phyloP scores from a whole-genome alignment of 2,329 filamentous ascomycete genomes.

The Phialemoniopsis sp. region DNA sequence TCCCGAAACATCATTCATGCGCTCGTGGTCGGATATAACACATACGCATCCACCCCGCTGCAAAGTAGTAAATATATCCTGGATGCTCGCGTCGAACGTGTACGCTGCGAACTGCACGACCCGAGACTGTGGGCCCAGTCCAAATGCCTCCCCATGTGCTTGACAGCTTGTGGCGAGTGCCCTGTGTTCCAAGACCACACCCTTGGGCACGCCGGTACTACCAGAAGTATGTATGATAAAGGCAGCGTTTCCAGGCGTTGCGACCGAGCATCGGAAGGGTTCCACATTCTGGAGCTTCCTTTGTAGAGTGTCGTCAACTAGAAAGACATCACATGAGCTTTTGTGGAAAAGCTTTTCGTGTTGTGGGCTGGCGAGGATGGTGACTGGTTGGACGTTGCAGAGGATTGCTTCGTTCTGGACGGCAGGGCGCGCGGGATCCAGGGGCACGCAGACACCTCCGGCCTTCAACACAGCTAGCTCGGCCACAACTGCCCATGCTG shows the following conservation, averaged over 20 bases:
- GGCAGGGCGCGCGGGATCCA: constrained; percentile 16
- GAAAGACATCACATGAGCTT: too few species aligned
- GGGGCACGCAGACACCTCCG: constrained; percentile 20
- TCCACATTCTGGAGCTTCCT: too few species aligned
- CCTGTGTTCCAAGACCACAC: constrained; percentile 32
- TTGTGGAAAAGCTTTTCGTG: too few species aligned
- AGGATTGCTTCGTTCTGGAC: constrained; percentile 12
- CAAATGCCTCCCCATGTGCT: constrained; percentile 12
- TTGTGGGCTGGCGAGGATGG: too few species aligned
- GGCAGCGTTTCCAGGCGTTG: constrained; percentile 8
- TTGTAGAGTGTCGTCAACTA: too few species aligned
- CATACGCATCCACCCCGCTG: constrained; percentile 33
- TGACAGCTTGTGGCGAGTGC: constrained; percentile 15
- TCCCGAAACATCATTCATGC: constrained; percentile 28
- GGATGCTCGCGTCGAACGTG: constrained; percentile 34
- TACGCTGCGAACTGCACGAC: constrained; percentile 26
- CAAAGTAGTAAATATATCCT: constrained; percentile 32
- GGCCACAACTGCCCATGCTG: constrained; percentile 14
- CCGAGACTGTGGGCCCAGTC: constrained; percentile 12
- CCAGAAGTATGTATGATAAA: constrained; percentile 49
- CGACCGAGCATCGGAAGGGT: constrained; percentile 1
- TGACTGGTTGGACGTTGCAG: constrained; percentile 1
- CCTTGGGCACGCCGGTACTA: constrained; percentile 47
- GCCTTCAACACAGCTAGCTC: constrained; percentile 19
- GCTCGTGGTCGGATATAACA: constrained; percentile 30